These are phyloP conservation scores for Madurella mycetomatis DNA, from an alignment of 2,329 filamentous ascomycete species.

Conservation along the genomic window DNA sequence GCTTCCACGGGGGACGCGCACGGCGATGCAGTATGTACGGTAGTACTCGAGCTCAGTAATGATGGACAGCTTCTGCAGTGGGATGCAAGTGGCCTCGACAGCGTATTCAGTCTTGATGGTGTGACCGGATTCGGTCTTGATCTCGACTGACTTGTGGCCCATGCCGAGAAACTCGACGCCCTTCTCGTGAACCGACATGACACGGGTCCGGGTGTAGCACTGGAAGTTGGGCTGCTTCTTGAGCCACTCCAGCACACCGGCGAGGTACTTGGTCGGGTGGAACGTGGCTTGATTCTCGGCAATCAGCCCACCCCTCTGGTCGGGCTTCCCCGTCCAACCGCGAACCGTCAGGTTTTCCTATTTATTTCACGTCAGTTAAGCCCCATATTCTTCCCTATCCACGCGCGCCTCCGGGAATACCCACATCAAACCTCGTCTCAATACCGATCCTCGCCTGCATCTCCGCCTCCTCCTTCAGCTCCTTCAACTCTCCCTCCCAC, in stretches of 20 bases:
- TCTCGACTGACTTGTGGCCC: conserved; percentile 41
- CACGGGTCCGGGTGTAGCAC: conserved; percentile 49
- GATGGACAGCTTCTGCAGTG: conserved; percentile 51
- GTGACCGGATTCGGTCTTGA: conserved; percentile 43
- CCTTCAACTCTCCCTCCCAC: conserved; percentile 42
- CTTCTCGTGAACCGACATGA: conserved; percentile 44
- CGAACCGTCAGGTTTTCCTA: conserved; percentile 41
- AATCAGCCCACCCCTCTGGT: conserved; percentile 49
- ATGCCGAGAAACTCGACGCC: conserved; percentile 42
- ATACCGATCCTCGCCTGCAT: conserved; percentile 39
- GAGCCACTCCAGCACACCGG: conserved; percentile 49
- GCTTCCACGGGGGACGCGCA: conserved; percentile 47
- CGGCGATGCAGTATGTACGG: conserved; percentile 54
- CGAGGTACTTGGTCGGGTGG: conserved; percentile 53
- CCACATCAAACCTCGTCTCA: too few relatives aligned
- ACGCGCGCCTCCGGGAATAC: neutral
- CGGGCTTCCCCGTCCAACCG: conserved; percentile 47
- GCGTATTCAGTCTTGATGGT: conserved; percentile 45
- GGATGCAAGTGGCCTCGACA: conserved; percentile 52
- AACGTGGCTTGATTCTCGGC: conserved; percentile 48
- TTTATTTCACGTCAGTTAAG: neutral
- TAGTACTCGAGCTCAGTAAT: conserved; percentile 50
- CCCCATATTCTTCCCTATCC: neutral
- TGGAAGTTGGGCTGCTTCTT: conserved; percentile 48
- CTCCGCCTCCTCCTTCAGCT: conserved; percentile 42